These are phyloP conservation scores for Backusella mclennaniae DNA, from an alignment of 192 early-diverging fungal genomes.

Conservation along the genomic window DNA sequence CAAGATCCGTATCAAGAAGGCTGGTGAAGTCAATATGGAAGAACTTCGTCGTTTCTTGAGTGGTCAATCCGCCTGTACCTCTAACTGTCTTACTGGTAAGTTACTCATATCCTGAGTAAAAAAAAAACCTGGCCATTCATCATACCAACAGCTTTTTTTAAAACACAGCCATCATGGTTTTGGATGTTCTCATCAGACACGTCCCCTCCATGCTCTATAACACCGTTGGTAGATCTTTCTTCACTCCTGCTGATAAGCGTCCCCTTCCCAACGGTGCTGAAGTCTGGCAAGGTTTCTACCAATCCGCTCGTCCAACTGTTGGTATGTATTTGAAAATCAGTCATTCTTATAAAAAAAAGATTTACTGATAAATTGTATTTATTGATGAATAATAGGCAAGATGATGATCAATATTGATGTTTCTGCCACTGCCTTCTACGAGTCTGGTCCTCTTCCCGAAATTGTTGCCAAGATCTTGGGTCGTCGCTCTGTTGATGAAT, in stretches of 20 bases:
- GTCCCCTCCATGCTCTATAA: conserved; percentile 75
- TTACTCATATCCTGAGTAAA: background rate
- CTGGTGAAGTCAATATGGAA: conserved; percentile 66
- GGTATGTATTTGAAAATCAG: conserved; percentile 37
- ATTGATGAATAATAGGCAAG: conserved; percentile 30
- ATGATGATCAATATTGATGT: conserved; percentile 78
- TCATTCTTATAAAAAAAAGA: too few relatives aligned
- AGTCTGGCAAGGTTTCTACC: conserved; percentile 93
- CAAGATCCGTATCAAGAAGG: conserved; percentile 63
- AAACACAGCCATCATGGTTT: conserved; percentile 55
- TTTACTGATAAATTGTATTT: background rate
- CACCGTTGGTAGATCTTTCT: conserved; percentile 88
- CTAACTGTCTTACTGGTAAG: conserved; percentile 45
- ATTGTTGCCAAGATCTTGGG: conserved; percentile 67
- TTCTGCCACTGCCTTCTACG: conserved; percentile 65
- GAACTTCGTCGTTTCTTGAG: conserved; percentile 53
- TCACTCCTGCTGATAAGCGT: conserved; percentile 63
- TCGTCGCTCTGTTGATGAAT: conserved; percentile 44
- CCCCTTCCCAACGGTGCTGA: conserved; percentile 71
- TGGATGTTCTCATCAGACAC: conserved; percentile 85
- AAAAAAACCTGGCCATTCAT: background rate
- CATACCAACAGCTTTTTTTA: background rate
- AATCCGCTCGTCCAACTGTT: conserved; percentile 76
- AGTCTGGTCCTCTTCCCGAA: conserved; percentile 66
- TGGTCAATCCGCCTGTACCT: conserved; percentile 41